Evolutionary conservation across 2,329 filamentous ascomycete genomes (phyloP).

Genomic region (Aspergillus amoenus): DNA sequence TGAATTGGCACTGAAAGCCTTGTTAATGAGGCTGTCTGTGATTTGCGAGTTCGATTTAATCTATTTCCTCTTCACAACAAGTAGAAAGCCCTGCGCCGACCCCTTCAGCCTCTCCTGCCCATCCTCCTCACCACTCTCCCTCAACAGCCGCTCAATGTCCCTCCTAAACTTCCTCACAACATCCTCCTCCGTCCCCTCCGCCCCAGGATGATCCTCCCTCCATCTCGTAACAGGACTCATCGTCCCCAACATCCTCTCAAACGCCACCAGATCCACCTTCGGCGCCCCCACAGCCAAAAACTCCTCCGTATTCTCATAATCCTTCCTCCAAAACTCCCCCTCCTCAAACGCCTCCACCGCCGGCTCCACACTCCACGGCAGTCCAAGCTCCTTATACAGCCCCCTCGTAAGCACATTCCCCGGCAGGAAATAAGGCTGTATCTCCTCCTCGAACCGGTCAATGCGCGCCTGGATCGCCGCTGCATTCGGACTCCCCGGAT

Average conservation of each 20-base stretch:
- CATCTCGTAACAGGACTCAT: constrained; percentile 8
- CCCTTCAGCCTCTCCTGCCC: constrained; percentile 8
- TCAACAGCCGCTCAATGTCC: constrained; percentile 4
- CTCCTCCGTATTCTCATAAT: not conserved
- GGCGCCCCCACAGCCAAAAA: not conserved
- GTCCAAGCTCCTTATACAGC: constrained; percentile 43
- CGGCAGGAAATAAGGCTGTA: constrained; percentile 41
- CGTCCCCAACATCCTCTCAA: constrained; percentile 7
- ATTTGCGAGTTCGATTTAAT: too few species aligned
- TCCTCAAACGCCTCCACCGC: constrained; percentile 36
- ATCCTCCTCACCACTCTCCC: not conserved
- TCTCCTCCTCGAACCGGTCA: constrained; percentile 36
- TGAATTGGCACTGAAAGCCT: too few species aligned
- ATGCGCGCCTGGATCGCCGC: constrained; percentile 45
- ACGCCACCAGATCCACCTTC: not conserved
- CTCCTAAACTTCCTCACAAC: constrained; percentile 1
- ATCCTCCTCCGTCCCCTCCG: constrained; percentile 8
- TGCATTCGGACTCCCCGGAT: constrained; percentile 40
- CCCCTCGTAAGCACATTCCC: constrained; percentile 46
- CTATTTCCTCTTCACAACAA: constrained; percentile 1
- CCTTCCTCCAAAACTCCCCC: not conserved
- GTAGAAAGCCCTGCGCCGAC: not conserved
- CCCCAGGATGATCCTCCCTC: constrained; percentile 7
- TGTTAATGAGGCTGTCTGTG: too few species aligned
- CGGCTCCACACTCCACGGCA: constrained; percentile 51